phyloP scores from a whole-genome alignment of 768 basidiomycete species.

The Trametes villosa region DNA sequence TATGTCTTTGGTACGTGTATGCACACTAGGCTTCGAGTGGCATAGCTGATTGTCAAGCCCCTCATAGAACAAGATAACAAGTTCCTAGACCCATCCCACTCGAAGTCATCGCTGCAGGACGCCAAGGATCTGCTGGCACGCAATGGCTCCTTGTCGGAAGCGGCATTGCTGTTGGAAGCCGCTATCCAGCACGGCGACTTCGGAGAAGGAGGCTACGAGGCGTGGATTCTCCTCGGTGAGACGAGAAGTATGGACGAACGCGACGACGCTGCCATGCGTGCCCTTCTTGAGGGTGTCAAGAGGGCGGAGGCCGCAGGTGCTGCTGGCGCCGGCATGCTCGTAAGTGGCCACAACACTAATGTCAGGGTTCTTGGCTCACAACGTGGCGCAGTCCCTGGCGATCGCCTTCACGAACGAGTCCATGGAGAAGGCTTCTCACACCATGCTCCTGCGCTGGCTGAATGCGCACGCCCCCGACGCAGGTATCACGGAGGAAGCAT shows the following conservation, averaged over 20 bases:
- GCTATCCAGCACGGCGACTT: conserved; percentile 84
- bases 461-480: conserved; percentile 63
- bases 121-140: conserved; percentile 78
- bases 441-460: conserved; percentile 87
- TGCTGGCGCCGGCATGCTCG: conserved; percentile 75
- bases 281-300: conserved; percentile 72
- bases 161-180: conserved; percentile 85
- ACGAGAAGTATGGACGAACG: conserved; percentile 89
- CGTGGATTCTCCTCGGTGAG: conserved; percentile 93
- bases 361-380: not conserved
- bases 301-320: conserved; percentile 66
- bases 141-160: conserved; percentile 88
- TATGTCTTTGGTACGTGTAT: conserved; percentile 76
- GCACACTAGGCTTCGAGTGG: not conserved
- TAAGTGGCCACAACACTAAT: conserved; percentile 40
- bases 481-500: conserved; percentile 58
- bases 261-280: conserved; percentile 81
- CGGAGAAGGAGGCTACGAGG: conserved; percentile 82
- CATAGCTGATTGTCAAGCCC: not conserved
- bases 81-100: conserved; percentile 58
- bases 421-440: conserved; percentile 83
- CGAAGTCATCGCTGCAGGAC: conserved; percentile 56
- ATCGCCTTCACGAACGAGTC: conserved; percentile 97
- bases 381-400: conserved; percentile 73
- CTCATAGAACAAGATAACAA: conserved; percentile 74